Percentiles rank a stretch among this genome's conserved stretches.
phyloP scores from a whole-genome alignment of 2,329 filamentous ascomycete species.

The Monosporascus sp. region DNA sequence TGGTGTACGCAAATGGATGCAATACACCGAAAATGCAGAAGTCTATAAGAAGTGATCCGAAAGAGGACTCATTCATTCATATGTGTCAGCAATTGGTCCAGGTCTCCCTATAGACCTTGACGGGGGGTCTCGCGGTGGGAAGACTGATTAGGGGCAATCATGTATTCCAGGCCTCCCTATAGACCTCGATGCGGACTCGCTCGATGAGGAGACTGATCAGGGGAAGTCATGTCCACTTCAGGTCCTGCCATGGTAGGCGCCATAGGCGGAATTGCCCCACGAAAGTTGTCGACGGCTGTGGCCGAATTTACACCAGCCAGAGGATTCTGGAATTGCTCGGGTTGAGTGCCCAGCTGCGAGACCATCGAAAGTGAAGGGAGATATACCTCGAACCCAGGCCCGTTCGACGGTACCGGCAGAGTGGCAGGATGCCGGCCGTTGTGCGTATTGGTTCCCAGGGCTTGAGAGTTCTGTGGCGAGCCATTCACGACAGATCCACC shows the following conservation, averaged over 20 bases:
- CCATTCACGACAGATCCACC: slow-evolving; percentile 10
- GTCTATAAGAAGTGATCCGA: slow-evolving; percentile 13
- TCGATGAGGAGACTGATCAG: slow-evolving; percentile 14
- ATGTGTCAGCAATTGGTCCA: neutral
- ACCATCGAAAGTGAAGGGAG: slow-evolving; percentile 10
- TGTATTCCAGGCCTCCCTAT: slow-evolving; percentile 8
- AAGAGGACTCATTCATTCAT: neutral
- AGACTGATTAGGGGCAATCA: slow-evolving; percentile 4
- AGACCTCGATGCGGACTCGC: slow-evolving; percentile 18
- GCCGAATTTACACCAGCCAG: slow-evolving; percentile 5
- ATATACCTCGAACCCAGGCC: slow-evolving; percentile 8
- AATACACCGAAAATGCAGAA: slow-evolving; percentile 10
- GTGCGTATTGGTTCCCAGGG: slow-evolving; percentile 7
- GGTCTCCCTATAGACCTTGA: slow-evolving; percentile 17
- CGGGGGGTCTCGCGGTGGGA: slow-evolving; percentile 17
- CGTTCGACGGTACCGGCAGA: slow-evolving; percentile 6
- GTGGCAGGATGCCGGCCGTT: slow-evolving; percentile 11
- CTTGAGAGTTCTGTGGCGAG: slow-evolving; percentile 12
- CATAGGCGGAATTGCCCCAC: slow-evolving; percentile 6
- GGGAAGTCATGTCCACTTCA: slow-evolving; percentile 15
- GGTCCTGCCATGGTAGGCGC: slow-evolving; percentile 16
- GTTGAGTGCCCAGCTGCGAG: slow-evolving; percentile 7
- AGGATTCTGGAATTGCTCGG: slow-evolving; percentile 15
- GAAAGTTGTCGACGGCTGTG: slow-evolving; percentile 10
- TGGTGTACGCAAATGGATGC: neutral